Evolutionary conservation across 2,329 filamentous ascomycete genomes (phyloP).

Genomic region (Madurella fahalii): DNA sequence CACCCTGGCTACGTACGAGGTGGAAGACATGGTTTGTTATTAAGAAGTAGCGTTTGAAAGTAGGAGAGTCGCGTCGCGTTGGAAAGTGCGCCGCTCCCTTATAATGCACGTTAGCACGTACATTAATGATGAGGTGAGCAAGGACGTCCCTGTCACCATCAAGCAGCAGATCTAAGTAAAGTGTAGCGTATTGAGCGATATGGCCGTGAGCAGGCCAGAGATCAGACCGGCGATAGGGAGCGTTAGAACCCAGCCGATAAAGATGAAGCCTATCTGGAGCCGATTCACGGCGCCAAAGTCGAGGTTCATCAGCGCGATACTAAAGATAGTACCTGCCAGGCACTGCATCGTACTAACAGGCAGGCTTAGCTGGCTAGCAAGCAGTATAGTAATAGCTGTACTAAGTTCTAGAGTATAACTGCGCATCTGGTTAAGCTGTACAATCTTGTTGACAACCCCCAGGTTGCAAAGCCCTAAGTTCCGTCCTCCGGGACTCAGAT

Average conservation of each 20-base stretch:
- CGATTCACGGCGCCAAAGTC: conserved; percentile 27
- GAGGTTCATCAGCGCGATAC: conserved; percentile 27
- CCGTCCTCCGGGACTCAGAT: too few species aligned
- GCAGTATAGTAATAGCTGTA: conserved; percentile 33
- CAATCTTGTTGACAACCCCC: conserved; percentile 41
- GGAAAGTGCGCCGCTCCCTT: too few species aligned
- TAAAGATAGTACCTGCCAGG: conserved; percentile 26
- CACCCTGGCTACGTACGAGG: too few species aligned
- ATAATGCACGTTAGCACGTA: too few species aligned
- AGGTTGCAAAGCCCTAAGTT: too few species aligned
- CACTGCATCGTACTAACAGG: conserved; percentile 30
- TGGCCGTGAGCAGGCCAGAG: conserved; percentile 24
- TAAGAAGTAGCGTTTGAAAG: too few species aligned
- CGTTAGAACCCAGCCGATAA: conserved; percentile 28
- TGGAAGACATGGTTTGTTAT: too few species aligned
- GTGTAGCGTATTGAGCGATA: conserved; percentile 22
- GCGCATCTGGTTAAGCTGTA: conserved; percentile 35
- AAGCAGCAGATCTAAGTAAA: too few species aligned
- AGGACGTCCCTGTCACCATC: too few species aligned
- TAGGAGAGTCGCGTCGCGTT: too few species aligned
- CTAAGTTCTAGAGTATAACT: conserved; percentile 38
- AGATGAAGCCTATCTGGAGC: conserved; percentile 27
- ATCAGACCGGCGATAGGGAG: conserved; percentile 26
- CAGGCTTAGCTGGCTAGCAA: conserved; percentile 23
- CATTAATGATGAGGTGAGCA: too few species aligned